Percentiles rank a stretch among this genome's conserved stretches.
These are phyloP conservation scores for Spiraea crenata DNA, from an alignment of 331 rosid species.

Conservation along the genomic window DNA sequence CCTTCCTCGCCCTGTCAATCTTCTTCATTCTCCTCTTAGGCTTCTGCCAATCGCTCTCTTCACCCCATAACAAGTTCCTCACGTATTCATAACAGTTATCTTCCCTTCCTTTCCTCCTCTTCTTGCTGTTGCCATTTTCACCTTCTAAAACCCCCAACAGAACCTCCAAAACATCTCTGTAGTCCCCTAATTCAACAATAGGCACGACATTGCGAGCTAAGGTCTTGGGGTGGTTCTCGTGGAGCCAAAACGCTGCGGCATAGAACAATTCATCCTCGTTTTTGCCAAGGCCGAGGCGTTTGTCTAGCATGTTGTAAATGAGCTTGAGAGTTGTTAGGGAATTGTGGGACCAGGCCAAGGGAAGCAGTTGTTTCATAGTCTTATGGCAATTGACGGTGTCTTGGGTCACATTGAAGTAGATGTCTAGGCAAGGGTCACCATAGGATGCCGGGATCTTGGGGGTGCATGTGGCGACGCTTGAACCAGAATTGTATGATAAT, in stretches of 20 bases:
- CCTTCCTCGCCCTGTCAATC: constrained; percentile 34
- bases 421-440: constrained; percentile 57
- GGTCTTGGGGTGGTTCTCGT: constrained; percentile 50
- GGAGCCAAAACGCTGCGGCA: constrained; percentile 58
- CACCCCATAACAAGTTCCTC: neutral
- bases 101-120: neutral
- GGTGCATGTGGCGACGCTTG: neutral
- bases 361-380: constrained; percentile 20
- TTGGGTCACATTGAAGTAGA: constrained; percentile 43
- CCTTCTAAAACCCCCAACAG: constrained; percentile 42
- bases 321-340: constrained; percentile 63
- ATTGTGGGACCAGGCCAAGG: constrained; percentile 40
- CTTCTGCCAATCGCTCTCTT: neutral
- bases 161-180: constrained; percentile 59
- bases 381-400: neutral
- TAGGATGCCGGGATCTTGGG: constrained; percentile 30
- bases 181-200: constrained; percentile 52
- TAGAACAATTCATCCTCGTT: constrained; percentile 45
- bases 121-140: constrained; percentile 28
- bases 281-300: constrained; percentile 54
- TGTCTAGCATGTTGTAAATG: constrained; percentile 53
- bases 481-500: neutral
- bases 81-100: neutral
- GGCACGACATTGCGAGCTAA: constrained; percentile 44
- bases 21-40: constrained; percentile 30